phyloP scores from a whole-genome alignment of 352 stramenopile species.

The Phytopythium helicoides region DNA sequence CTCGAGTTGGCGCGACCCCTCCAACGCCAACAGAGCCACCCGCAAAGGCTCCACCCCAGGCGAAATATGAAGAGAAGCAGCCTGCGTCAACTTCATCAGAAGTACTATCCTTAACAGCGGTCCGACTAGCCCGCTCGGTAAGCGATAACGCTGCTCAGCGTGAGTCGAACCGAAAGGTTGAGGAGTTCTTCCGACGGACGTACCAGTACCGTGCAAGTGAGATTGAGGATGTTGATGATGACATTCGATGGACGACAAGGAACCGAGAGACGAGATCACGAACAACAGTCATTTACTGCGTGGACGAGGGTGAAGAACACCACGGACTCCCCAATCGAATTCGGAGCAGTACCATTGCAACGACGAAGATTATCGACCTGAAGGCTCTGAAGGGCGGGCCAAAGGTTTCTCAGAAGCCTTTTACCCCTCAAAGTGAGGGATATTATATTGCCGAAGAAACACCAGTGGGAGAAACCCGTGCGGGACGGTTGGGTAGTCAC shows the following conservation, averaged over 20 bases:
- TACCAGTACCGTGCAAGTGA: slow-evolving; percentile 25
- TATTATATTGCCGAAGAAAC: slow-evolving; percentile 1
- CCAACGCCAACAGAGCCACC: background rate
- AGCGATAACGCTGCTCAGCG: slow-evolving; percentile 37
- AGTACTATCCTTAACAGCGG: background rate
- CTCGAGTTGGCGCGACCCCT: background rate
- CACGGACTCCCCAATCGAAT: slow-evolving; percentile 1
- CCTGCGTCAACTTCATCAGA: background rate
- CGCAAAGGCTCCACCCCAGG: background rate
- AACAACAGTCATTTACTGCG: slow-evolving; percentile 28
- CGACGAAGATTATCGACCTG: slow-evolving; percentile 30
- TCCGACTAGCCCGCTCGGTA: slow-evolving; percentile 18
- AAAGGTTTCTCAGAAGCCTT: background rate
- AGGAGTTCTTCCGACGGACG: slow-evolving; percentile 46
- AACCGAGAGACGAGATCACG: slow-evolving; percentile 21
- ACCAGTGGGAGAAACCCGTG: background rate
- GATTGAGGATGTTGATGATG: slow-evolving; percentile 17
- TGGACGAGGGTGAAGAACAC: slow-evolving; percentile 16
- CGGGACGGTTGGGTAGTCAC: too few relatives aligned
- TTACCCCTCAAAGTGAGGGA: background rate
- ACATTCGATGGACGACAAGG: slow-evolving; percentile 8
- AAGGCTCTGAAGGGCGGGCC: slow-evolving; percentile 14
- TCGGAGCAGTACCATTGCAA: slow-evolving; percentile 11
- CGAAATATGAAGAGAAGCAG: background rate
- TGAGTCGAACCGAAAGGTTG: slow-evolving; percentile 39